Conservation (phyloP, 179 eudicot genomes). For the Gypsophila paniculata region DNA sequence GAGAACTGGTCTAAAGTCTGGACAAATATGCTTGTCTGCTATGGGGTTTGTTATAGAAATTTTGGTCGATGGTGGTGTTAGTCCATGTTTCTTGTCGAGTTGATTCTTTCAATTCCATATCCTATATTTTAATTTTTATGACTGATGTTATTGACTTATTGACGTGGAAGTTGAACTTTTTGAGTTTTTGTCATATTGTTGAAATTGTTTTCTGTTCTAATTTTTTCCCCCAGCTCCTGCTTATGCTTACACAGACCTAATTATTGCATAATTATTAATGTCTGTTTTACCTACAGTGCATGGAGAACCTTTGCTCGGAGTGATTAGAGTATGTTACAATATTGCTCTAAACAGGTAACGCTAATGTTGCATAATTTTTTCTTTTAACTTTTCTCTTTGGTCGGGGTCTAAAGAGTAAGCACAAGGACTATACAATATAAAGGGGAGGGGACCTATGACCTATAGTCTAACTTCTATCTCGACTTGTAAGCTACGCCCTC, state of each 20-base stretch:
- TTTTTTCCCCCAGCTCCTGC: not conserved
- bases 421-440: not conserved
- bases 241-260: not conserved
- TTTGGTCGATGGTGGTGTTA: not conserved
- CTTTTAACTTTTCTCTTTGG: too few relatives aligned
- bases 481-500: not conserved
- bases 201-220: not conserved
- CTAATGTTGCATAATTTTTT: not conserved
- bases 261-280: constrained; percentile 17
- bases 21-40: not conserved
- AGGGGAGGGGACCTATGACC: not conserved
- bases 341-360: constrained; percentile 91
- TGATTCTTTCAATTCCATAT: not conserved
- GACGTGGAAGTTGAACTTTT: not conserved
- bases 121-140: too few relatives aligned
- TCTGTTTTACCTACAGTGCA: constrained; percentile 59
- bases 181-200: not conserved
- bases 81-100: constrained; percentile 5
- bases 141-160: not conserved
- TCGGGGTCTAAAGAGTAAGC: not conserved
- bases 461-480: not conserved
- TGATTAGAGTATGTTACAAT: constrained; percentile 87
- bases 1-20: not conserved
- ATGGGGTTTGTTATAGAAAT: not conserved
- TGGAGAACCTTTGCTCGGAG: constrained; percentile 87